Conservation (phyloP, 2,329 filamentous ascomycete species). For the Botrytis deweyae region DNA sequence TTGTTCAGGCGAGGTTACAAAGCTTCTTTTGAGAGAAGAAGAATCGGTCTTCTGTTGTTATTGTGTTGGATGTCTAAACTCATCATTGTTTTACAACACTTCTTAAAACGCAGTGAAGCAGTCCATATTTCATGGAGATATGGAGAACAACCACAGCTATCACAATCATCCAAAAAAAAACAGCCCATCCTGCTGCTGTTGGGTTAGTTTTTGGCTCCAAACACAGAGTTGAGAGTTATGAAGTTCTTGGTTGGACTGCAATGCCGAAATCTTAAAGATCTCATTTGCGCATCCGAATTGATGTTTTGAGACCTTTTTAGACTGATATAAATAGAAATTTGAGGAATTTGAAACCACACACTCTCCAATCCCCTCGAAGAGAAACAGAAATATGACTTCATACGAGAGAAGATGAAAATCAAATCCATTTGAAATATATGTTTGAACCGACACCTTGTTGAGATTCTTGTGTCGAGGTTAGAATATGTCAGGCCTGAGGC, state of each 20-base stretch:
- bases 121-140: background rate
- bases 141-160: background rate
- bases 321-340: background rate
- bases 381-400: background rate
- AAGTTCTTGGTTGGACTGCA: background rate
- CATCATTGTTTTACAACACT: background rate
- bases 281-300: background rate
- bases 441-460: background rate
- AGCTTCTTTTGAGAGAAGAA: background rate
- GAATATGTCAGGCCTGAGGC: background rate
- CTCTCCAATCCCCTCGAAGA: background rate
- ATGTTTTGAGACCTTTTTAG: background rate
- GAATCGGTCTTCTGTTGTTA: no score
- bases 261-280: background rate
- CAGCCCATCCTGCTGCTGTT: background rate
- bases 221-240: background rate
- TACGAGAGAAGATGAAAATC: background rate
- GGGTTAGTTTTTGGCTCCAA: background rate
- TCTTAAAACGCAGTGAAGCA: background rate
- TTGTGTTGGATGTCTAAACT: background rate
- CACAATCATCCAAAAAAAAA: rapidly evolving
- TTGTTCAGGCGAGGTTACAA: background rate
- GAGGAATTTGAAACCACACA: no score
- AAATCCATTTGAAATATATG: background rate
- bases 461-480: background rate